Conservation (phyloP, 805 yeast species). For the Teunomyces tritomae region DNA sequence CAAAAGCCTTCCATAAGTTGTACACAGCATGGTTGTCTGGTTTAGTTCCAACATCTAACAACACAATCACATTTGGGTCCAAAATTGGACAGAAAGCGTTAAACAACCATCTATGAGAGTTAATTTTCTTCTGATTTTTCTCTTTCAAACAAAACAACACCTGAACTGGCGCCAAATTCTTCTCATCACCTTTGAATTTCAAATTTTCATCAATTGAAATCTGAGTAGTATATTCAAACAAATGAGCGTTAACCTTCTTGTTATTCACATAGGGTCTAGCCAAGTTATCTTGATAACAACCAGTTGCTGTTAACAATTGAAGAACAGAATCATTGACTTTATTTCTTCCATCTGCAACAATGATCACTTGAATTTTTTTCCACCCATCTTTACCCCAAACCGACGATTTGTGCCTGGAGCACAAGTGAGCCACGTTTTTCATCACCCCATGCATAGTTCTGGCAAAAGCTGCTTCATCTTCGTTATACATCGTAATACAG, state of each 20-base stretch:
- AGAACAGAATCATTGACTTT: conserved; percentile 82
- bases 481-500: conserved; percentile 97
- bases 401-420: conserved; percentile 74
- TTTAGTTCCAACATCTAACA: conserved; percentile 96
- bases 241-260: conserved; percentile 86
- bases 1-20: conserved; percentile 97
- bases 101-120: conserved; percentile 97
- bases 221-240: conserved; percentile 95
- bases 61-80: conserved; percentile 85
- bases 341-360: conserved; percentile 92
- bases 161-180: conserved; percentile 92
- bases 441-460: conserved; percentile 94
- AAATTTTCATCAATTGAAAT: conserved; percentile 86
- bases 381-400: conserved; percentile 97
- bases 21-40: conserved; percentile 88
- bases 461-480: conserved; percentile 84
- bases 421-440: conserved; percentile 84
- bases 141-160: conserved; percentile 90
- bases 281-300: conserved; percentile 95
- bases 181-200: conserved; percentile 86
- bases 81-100: conserved; percentile 90
- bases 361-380: conserved; percentile 91
- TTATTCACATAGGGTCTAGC: conserved; percentile 93
- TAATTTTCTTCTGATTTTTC: conserved; percentile 86
- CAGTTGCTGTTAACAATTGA: conserved; percentile 89